A percentile compares a stretch with the other conserved stretches of the same genome.
Evolutionary conservation across 2,329 filamentous ascomycete species (phyloP).

Genomic region (Amphichorda felina): DNA sequence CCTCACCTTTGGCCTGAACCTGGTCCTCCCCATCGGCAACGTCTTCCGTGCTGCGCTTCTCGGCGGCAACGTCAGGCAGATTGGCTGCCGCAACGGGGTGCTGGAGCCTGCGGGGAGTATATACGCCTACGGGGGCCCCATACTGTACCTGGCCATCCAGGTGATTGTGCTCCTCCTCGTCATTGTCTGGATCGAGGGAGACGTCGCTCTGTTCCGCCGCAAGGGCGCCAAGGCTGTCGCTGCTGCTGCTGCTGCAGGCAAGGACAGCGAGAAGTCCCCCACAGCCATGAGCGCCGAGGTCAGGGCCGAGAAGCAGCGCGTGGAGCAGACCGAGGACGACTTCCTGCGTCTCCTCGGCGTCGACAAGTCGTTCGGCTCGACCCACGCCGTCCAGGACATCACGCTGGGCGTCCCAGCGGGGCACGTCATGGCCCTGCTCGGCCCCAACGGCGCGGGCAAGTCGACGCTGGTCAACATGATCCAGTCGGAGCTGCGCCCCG

Average conservation of each 20-base stretch:
- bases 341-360: conserved; percentile 60
- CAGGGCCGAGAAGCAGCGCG: conserved; percentile 42
- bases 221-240: conserved; percentile 12
- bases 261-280: conserved; percentile 11
- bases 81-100: conserved; percentile 51
- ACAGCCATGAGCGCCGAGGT: conserved; percentile 13
- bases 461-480: conserved; percentile 76
- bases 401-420: conserved; percentile 64
- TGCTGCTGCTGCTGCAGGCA: conserved; percentile 21
- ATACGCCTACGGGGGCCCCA: conserved; percentile 58
- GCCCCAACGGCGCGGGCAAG: conserved; percentile 80
- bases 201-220: conserved; percentile 35
- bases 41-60: conserved; percentile 61
- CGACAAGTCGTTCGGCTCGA: conserved; percentile 60
- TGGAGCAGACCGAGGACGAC: conserved; percentile 43
- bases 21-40: conserved; percentile 19
- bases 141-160: conserved; percentile 67
- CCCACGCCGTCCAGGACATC: conserved; percentile 67
- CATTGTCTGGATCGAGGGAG: conserved; percentile 65
- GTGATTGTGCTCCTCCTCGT: conserved; percentile 52
- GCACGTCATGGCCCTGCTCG: conserved; percentile 72
- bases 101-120: neutral
- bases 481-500: conserved; percentile 64
- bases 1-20: conserved; percentile 2
- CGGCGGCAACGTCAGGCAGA: conserved; percentile 65